A percentile compares a stretch with the other conserved stretches of the same genome.
Evolutionary conservation across 2,329 filamentous ascomycete species (phyloP).

Genomic region (Neofusicoccum cordaticola): DNA sequence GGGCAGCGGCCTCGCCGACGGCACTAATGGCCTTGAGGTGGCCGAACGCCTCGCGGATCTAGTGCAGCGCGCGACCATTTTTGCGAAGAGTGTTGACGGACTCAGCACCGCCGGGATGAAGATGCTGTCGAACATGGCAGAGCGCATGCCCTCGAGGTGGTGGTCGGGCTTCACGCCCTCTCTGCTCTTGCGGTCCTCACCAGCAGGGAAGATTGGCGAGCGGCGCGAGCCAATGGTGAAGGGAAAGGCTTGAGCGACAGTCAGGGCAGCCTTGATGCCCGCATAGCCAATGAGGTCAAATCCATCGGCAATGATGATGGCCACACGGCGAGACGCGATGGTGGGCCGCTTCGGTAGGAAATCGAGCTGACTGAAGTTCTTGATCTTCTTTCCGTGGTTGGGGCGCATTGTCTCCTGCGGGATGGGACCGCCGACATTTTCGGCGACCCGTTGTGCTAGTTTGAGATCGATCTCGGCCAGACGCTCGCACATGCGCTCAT

Average conservation of each 20-base stretch:
- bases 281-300: constrained; percentile 67
- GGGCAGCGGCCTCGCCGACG: constrained; percentile 66
- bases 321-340: constrained; percentile 68
- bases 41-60: constrained; percentile 76
- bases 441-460: constrained; percentile 67
- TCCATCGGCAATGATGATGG: constrained; percentile 74
- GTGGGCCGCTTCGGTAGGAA: constrained; percentile 62
- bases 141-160: constrained; percentile 75
- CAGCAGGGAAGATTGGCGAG: constrained; percentile 62
- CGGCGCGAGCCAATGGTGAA: constrained; percentile 71
- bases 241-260: constrained; percentile 62
- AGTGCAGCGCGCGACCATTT: constrained; percentile 72
- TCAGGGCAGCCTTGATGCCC: constrained; percentile 62
- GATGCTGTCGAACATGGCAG: constrained; percentile 76
- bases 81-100: constrained; percentile 62
- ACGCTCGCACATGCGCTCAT: constrained; percentile 65
- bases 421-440: constrained; percentile 64
- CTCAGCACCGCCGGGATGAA: constrained; percentile 69
- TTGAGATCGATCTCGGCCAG: constrained; percentile 69
- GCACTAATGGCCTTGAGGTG: constrained; percentile 78
- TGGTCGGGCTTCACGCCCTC: constrained; percentile 67
- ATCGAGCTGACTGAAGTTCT: constrained; percentile 67
- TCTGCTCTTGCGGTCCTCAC: constrained; percentile 51
- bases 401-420: constrained; percentile 52
- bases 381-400: constrained; percentile 68